Conservation (phyloP, 768 basidiomycete genomes). For the Crassisporium funariophilum region DNA sequence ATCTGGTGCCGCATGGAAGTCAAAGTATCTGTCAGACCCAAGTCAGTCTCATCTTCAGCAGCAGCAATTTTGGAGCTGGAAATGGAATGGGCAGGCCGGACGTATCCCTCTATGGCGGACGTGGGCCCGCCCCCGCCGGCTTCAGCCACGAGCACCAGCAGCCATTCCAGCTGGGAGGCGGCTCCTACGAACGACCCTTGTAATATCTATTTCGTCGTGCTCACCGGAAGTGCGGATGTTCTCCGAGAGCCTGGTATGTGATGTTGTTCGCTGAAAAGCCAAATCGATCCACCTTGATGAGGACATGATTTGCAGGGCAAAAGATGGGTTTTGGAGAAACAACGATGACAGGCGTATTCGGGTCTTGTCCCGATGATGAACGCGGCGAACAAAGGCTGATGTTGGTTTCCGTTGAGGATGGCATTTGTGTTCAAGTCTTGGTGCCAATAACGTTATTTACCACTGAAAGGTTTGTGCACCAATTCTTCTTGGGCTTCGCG, state of each 20-base stretch:
- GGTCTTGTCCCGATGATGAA: slow-evolving; percentile 26
- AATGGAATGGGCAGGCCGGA: slow-evolving; percentile 26
- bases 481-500: no score
- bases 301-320: slow-evolving; percentile 46
- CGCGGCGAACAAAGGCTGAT: slow-evolving; percentile 35
- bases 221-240: slow-evolving; percentile 53
- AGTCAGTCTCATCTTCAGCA: not conserved
- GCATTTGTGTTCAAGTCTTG: no score
- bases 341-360: slow-evolving; percentile 24
- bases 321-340: slow-evolving; percentile 20
- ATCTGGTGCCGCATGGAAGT: slow-evolving; percentile 58
- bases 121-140: slow-evolving; percentile 29
- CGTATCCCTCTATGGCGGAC: slow-evolving; percentile 36
- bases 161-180: slow-evolving; percentile 9
- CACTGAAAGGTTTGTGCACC: no score
- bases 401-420: slow-evolving; percentile 14
- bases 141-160: slow-evolving; percentile 14
- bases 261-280: slow-evolving; percentile 75
- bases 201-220: no score
- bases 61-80: not conserved
- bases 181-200: not conserved
- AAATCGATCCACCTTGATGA: slow-evolving; percentile 64
- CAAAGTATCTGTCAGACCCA: slow-evolving; percentile 55
- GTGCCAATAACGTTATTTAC: no score
- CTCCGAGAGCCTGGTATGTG: slow-evolving; percentile 63